Percentiles rank a stretch among this genome's conserved stretches.
Conservation (phyloP, 2,329 filamentous ascomycete genomes). For the Ophiobolus disseminans region DNA sequence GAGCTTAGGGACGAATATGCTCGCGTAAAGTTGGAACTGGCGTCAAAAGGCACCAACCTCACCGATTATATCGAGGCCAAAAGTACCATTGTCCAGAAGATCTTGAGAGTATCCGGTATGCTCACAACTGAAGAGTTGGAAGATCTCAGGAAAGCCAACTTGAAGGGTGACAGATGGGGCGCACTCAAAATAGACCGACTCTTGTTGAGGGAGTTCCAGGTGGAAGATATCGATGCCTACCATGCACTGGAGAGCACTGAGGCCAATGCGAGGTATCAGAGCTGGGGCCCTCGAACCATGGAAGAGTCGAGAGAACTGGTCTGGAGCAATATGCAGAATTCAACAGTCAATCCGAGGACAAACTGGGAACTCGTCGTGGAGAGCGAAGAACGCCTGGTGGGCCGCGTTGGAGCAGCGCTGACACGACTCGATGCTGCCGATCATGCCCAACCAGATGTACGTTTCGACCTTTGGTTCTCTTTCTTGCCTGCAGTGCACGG, state of each 20-base stretch:
- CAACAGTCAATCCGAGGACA: constrained; percentile 20
- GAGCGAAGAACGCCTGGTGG: constrained; percentile 30
- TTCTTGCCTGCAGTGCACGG: constrained; percentile 36
- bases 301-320: constrained; percentile 31
- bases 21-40: constrained; percentile 28
- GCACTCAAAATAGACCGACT: constrained; percentile 32
- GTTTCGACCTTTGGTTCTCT: constrained; percentile 40
- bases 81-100: constrained; percentile 26
- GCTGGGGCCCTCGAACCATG: constrained; percentile 29
- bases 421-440: constrained; percentile 9
- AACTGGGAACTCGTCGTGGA: constrained; percentile 41
- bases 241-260: constrained; percentile 32
- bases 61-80: constrained; percentile 33
- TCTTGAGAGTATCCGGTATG: constrained; percentile 18
- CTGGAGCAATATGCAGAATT: constrained; percentile 21
- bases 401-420: constrained; percentile 36
- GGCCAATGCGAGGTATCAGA: constrained; percentile 23
- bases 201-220: constrained; percentile 35
- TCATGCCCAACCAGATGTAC: constrained; percentile 9
- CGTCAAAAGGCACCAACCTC: constrained; percentile 24
- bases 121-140: constrained; percentile 28
- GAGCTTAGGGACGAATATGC: constrained; percentile 42
- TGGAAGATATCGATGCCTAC: constrained; percentile 27
- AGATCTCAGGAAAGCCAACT: constrained; percentile 24
- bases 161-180: constrained; percentile 20